Evolutionary conservation across 768 basidiomycete genomes (phyloP), one percentile per base, ranked within the genome.

Genomic region (Auricularia sp.): DNA sequence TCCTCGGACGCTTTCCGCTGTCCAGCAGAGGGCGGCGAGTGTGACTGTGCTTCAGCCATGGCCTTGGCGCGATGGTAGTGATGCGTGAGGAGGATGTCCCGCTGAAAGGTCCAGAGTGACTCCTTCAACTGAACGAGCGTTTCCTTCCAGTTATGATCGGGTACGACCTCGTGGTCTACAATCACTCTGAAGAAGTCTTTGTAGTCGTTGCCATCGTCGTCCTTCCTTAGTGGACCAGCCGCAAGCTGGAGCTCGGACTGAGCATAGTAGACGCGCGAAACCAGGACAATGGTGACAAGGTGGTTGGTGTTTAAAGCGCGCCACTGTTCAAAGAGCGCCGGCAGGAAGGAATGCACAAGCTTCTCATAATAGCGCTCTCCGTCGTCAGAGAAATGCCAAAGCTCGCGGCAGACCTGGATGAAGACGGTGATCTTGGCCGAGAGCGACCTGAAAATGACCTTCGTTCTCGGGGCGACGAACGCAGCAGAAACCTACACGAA

Each of bases 171-270:
- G 37, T 96, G 79, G 72, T 98, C 96, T 3, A 92, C 90, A 71
- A 95, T 90, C 69, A 98, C 88, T 75, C 96, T 94, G 83, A 86
- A 98, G 70, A 95, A 96, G 73, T 97, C 97, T 75, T 97, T 96
- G 77, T 94, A 94, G 37, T 77, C 75, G 61, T 78, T 77, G 10
- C 86, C 88, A 58, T 86, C 81, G 64, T 92, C 90, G 69, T 94
- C 88, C 62, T 81, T 77, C 14, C 85, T 81, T 59, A 98, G 77
- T 5, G 90, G 91, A 1, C 92, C 92, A 2, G 90, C 89, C 2
- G 92, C 92, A 68, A 90, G 90, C 67, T 84, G 83, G 59, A 90
- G 81, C 73, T 94, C 92, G 4, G 83, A 81, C 62, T 83, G 77
- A 67, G 95, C 92, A 72, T 96, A 95, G 73, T 85, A 89, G 16